A percentile compares a stretch with the other conserved stretches of the same genome.
Evolutionary conservation across 805 yeast genomes (phyloP).

Genomic region (Candida stauntonica): DNA sequence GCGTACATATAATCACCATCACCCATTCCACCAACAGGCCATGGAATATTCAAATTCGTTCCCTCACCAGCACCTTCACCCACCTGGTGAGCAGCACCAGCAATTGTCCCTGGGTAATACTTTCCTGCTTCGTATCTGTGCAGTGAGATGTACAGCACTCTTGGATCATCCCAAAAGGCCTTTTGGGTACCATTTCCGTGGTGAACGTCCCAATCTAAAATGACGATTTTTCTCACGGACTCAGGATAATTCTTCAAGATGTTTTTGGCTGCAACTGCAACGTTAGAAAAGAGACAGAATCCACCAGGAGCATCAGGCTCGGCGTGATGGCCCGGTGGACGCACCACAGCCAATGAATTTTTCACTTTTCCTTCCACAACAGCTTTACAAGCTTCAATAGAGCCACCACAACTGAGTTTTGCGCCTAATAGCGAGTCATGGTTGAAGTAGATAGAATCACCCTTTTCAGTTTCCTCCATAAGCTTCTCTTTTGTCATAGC

Average conservation of each 20-base stretch:
- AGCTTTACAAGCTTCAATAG: slow-evolving; percentile 93
- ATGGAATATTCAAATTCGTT: slow-evolving; percentile 83
- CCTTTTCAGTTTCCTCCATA: slow-evolving; percentile 78
- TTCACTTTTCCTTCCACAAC: slow-evolving; percentile 91
- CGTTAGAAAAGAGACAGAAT: slow-evolving; percentile 92
- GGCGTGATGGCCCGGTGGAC: slow-evolving; percentile 99
- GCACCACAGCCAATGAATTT: slow-evolving; percentile 87
- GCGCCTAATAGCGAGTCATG: slow-evolving; percentile 87
- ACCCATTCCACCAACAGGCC: slow-evolving; percentile 88
- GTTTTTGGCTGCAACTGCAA: slow-evolving; percentile 92
- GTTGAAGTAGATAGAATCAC: slow-evolving; percentile 93
- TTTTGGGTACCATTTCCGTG: slow-evolving; percentile 99
- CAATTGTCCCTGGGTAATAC: slow-evolving; percentile 90
- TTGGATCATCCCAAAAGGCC: slow-evolving; percentile 82
- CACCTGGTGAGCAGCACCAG: slow-evolving; percentile 74
- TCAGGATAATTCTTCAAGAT: slow-evolving; percentile 83
- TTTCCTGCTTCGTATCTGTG: slow-evolving; percentile 91
- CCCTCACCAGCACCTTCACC: slow-evolving; percentile 91
- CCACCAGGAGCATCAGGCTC: slow-evolving; percentile 98
- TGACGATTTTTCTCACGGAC: slow-evolving; percentile 73
- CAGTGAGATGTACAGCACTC: slow-evolving; percentile 85
- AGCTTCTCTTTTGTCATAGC: slow-evolving; percentile 73
- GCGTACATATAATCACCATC: slow-evolving; percentile 96
- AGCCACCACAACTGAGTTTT: slow-evolving; percentile 91
- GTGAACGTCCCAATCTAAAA: slow-evolving; percentile 97